Conservation (phyloP, 2,329 filamentous ascomycete genomes). For the Arthrobotrys sphaeroides region DNA sequence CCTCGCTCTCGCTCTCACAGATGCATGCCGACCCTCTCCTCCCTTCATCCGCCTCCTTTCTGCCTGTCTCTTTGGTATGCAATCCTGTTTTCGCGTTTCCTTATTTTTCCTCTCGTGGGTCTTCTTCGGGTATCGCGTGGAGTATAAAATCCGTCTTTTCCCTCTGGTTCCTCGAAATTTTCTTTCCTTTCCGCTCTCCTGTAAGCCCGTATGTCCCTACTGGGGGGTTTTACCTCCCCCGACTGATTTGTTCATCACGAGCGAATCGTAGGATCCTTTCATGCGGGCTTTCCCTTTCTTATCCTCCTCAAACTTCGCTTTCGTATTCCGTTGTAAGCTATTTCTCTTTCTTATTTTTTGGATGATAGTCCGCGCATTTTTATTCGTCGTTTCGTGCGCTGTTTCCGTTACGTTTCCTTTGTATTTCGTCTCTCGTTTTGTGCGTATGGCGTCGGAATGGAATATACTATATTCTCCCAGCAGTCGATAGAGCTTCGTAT, state of each 20-base stretch:
- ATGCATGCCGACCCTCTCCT: conserved; percentile 23
- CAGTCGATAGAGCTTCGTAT: background rate
- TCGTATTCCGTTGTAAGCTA: background rate
- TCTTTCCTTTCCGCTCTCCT: conserved; percentile 11
- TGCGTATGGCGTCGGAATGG: conserved; percentile 53
- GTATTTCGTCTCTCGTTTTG: conserved; percentile 49
- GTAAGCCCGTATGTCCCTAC: conserved; percentile 40
- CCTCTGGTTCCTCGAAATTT: conserved; percentile 1
- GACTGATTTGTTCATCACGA: background rate
- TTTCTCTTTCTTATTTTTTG: conserved; percentile 18
- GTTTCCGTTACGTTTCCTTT: background rate
- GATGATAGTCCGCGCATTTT: conserved; percentile 18
- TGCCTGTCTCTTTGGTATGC: conserved; percentile 11
- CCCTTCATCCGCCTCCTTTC: background rate
- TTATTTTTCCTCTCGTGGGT: conserved; percentile 40
- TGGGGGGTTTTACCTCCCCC: conserved; percentile 5
- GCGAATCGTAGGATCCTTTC: background rate
- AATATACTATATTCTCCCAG: conserved; percentile 38
- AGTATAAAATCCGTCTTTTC: conserved; percentile 54
- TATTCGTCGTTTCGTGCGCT: conserved; percentile 10
- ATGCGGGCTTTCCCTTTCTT: background rate
- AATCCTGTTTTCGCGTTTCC: conserved; percentile 7
- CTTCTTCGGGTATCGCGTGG: conserved; percentile 50
- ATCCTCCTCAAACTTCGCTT: background rate
- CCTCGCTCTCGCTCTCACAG: too few species aligned